Conservation (phyloP, 1,139 yeast species). For the Taphrina wiesneri region DNA sequence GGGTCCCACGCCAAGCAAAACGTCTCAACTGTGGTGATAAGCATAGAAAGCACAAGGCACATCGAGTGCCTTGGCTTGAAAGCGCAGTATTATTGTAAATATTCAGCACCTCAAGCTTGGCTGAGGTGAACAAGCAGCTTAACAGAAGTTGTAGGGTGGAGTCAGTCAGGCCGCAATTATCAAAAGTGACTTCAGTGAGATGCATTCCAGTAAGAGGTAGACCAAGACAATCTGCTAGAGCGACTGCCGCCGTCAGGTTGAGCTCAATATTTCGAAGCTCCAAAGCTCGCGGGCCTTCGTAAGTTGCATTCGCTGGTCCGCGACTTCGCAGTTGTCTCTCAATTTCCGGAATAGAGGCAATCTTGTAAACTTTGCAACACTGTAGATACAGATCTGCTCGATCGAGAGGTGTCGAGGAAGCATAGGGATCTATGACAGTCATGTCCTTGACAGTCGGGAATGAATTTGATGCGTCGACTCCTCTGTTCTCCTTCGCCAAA, state of each 20-base stretch:
- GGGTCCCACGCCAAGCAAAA: constrained; percentile 12
- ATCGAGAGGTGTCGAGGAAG: constrained; percentile 22
- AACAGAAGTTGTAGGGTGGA: constrained; percentile 13
- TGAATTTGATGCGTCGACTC: background rate
- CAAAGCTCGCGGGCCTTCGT: constrained; percentile 20
- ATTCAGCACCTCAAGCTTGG: constrained; percentile 12
- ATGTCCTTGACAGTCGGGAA: constrained; percentile 25
- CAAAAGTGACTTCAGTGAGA: constrained; percentile 17
- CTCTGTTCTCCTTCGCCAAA: background rate
- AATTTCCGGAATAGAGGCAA: constrained; percentile 14
- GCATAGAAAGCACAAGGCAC: constrained; percentile 15
- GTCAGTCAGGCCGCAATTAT: constrained; percentile 22
- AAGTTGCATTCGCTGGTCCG: constrained; percentile 15
- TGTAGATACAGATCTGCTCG: constrained; percentile 25
- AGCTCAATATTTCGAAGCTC: constrained; percentile 10
- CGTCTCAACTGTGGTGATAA: constrained; percentile 26
- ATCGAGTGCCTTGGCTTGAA: constrained; percentile 9
- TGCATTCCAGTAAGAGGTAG: constrained; percentile 31
- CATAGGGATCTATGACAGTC: constrained; percentile 22
- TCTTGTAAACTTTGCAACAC: constrained; percentile 22
- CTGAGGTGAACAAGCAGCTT: constrained; percentile 16
- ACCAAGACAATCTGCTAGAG: constrained; percentile 29
- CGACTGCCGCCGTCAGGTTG: constrained; percentile 8
- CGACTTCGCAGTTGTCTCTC: constrained; percentile 4
- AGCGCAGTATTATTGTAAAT: background rate